phyloP scores from a whole-genome alignment of 192 early-diverging fungal species.

The Coemansia sp. region DNA sequence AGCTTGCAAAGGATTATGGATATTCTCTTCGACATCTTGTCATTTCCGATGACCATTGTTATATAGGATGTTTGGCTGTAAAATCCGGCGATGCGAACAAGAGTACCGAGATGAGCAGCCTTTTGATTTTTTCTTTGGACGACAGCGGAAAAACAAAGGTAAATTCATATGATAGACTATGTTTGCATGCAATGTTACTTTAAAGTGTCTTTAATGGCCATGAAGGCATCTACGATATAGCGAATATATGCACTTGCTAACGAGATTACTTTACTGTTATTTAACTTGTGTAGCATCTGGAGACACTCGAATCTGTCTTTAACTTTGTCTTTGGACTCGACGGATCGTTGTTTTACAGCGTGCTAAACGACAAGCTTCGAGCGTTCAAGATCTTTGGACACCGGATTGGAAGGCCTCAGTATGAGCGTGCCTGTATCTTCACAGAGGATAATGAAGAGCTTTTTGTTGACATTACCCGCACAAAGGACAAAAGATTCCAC shows the following conservation, averaged over 20 bases:
- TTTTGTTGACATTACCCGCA: constrained; percentile 75
- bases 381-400: constrained; percentile 58
- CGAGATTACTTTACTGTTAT: neutral
- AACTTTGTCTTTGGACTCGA: constrained; percentile 70
- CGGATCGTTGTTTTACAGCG: constrained; percentile 66
- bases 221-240: neutral
- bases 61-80: constrained; percentile 32
- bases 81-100: constrained; percentile 6
- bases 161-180: neutral
- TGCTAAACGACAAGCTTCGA: constrained; percentile 68
- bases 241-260: neutral
- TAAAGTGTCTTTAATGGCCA: too few species aligned
- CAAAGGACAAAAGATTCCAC: constrained; percentile 70
- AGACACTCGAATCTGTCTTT: constrained; percentile 51
- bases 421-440: constrained; percentile 51
- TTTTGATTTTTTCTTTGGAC: constrained; percentile 28
- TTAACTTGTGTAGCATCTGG: constrained; percentile 21
- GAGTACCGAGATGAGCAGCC: constrained; percentile 27
- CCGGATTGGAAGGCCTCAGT: constrained; percentile 18
- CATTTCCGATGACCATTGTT: constrained; percentile 38
- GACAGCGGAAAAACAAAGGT: constrained; percentile 20
- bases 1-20: constrained; percentile 10
- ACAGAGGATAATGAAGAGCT: constrained; percentile 64
- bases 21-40: constrained; percentile 36
- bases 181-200: too few species aligned